These are phyloP conservation scores for Thelonectria discophora DNA, from an alignment of 2,329 filamentous ascomycete species.

Conservation along the genomic window DNA sequence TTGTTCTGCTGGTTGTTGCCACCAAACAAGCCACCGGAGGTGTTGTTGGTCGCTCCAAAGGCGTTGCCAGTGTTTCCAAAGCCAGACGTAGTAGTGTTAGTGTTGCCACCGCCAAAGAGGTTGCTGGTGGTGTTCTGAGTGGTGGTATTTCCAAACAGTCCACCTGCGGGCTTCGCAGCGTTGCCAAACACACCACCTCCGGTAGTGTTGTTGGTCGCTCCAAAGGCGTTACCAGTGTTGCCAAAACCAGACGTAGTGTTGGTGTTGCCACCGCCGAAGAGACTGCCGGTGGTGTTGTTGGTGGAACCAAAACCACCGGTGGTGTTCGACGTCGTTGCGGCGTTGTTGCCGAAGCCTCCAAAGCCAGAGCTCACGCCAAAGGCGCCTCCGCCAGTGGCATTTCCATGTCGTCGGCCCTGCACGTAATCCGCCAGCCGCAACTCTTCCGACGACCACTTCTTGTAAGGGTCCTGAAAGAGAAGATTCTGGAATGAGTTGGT, in stretches of 20 bases:
- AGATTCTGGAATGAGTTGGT: conserved; percentile 81
- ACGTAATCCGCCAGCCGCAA: conserved; percentile 86
- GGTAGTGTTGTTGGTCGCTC: conserved; percentile 28
- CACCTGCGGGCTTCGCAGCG: conserved; percentile 39
- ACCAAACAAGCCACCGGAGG: conserved; percentile 54
- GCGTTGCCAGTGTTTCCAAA: conserved; percentile 45
- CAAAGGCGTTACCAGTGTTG: conserved; percentile 23
- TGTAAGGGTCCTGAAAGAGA: conserved; percentile 80
- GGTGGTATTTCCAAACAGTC: conserved; percentile 38
- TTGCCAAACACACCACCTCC: conserved; percentile 42
- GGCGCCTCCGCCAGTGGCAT: conserved; percentile 60
- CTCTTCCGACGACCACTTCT: conserved; percentile 91
- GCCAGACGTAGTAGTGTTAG: conserved; percentile 25
- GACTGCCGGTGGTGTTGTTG: conserved; percentile 45
- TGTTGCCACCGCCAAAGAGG: conserved; percentile 41
- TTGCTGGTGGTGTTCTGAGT: conserved; percentile 29
- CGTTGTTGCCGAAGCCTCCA: conserved; percentile 52
- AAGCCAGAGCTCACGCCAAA: conserved; percentile 46
- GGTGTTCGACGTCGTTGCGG: conserved; percentile 33
- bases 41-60: conserved; percentile 50
- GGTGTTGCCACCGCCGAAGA: conserved; percentile 52
- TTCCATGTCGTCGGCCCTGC: conserved; percentile 85
- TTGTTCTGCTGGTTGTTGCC: conserved; percentile 48
- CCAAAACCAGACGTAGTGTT: conserved; percentile 51
- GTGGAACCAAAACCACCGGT: conserved; percentile 40